Conservation (phyloP, 441 rosid species). For the Populus hybrid region DNA sequence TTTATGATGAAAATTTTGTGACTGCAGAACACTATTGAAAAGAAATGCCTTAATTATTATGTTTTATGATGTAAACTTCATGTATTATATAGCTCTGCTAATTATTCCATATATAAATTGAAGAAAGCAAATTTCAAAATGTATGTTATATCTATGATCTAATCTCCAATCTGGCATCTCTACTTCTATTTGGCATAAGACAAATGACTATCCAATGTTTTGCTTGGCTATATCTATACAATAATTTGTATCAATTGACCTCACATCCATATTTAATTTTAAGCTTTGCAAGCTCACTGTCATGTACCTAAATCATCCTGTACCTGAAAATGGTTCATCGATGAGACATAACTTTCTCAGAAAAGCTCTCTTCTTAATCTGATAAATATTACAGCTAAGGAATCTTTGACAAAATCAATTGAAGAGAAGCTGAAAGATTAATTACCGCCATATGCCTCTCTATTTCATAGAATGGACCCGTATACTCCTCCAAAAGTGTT, state of each 20-base stretch:
- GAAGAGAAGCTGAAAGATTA: slow-evolving; percentile 23
- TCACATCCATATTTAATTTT: background rate
- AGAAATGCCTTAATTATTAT: background rate
- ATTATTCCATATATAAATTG: background rate
- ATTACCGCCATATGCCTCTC: slow-evolving; percentile 73
- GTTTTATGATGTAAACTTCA: background rate
- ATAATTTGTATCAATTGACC: background rate
- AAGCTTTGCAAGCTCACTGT: background rate
- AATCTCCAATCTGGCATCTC: background rate
- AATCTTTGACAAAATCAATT: slow-evolving; percentile 21
- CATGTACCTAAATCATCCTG: background rate
- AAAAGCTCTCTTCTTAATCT: background rate
- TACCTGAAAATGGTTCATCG: background rate
- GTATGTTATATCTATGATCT: background rate
- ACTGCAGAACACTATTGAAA: background rate
- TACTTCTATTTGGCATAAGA: background rate
- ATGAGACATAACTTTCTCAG: background rate
- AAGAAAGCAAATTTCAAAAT: background rate
- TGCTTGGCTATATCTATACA: background rate
- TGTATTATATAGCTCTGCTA: background rate
- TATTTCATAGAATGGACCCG: slow-evolving; percentile 66
- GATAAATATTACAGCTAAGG: background rate
- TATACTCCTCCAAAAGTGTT: slow-evolving; percentile 61
- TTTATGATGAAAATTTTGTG: too few relatives aligned
- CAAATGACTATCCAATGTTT: background rate